Evolutionary conservation across 1,284 basidiomycete genomes (phyloP).

Genomic region (Macrocystidia cucumis): DNA sequence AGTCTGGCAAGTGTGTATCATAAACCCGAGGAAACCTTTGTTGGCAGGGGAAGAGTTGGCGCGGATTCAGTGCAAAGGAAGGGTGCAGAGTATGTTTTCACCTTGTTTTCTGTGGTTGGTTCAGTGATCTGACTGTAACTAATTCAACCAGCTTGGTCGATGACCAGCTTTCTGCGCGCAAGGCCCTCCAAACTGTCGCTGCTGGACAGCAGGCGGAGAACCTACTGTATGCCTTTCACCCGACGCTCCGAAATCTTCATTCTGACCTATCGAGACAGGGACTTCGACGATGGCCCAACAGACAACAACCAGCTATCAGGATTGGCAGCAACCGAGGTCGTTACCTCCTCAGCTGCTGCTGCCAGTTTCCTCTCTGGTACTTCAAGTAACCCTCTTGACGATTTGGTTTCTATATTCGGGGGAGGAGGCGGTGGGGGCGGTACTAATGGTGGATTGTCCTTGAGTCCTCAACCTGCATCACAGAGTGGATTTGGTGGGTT

Average conservation of each 20-base stretch:
- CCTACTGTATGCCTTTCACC: conserved; percentile 48
- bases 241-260: conserved; percentile 2
- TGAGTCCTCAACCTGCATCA: conserved; percentile 17
- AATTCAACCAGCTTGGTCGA: conserved; percentile 33
- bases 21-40: conserved; percentile 90
- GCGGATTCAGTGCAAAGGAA: conserved; percentile 77
- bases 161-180: conserved; percentile 68
- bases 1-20: conserved; percentile 91
- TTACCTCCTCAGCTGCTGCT: conserved; percentile 66
- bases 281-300: conserved; percentile 76
- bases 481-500: conserved; percentile 13
- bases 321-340: conserved; percentile 64
- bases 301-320: conserved; percentile 59
- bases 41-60: conserved; percentile 79
- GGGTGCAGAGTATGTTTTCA: conserved; percentile 51
- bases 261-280: conserved; percentile 24
- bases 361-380: conserved; percentile 62
- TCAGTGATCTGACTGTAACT: conserved; percentile 4
- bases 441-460: conserved; percentile 13
- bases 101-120: conserved; percentile 5
- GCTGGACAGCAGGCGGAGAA: conserved; percentile 92
- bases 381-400: conserved; percentile 83
- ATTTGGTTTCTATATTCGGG: conserved; percentile 86
- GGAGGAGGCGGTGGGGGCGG: conserved; percentile 31
- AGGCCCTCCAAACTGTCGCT: conserved; percentile 84